A percentile compares a stretch with the other conserved stretches of the same genome.
phyloP scores from a whole-genome alignment of 768 basidiomycete genomes.

The Kwoniella heveanensis region DNA sequence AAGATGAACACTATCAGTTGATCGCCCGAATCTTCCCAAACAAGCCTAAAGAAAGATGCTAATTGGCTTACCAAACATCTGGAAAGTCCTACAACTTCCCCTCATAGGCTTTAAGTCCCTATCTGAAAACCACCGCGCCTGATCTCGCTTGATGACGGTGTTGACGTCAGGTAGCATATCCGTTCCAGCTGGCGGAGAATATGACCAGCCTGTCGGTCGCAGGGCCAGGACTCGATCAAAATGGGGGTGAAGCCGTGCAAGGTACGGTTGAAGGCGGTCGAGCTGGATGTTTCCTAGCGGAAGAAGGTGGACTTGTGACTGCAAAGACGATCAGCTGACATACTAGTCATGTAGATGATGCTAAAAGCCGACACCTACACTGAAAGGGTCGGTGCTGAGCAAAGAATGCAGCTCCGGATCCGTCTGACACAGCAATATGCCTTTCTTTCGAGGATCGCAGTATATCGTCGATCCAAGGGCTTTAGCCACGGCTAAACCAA shows the following conservation, averaged over 20 bases:
- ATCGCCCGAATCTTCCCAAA: too few species aligned
- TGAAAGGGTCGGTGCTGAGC: conserved; percentile 72
- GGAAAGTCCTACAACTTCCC: conserved; percentile 69
- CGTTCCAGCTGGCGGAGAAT: conserved; percentile 66
- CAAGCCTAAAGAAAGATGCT: too few species aligned
- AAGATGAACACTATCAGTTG: too few species aligned
- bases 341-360: neutral
- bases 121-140: conserved; percentile 69
- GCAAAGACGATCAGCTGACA: neutral
- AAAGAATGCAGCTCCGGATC: conserved; percentile 79
- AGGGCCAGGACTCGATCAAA: conserved; percentile 78
- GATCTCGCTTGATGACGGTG: conserved; percentile 68
- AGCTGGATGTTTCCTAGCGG: conserved; percentile 72
- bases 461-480: conserved; percentile 81
- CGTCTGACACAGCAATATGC: conserved; percentile 77
- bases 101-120: conserved; percentile 68
- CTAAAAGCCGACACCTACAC: conserved; percentile 55
- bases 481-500: conserved; percentile 73
- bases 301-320: conserved; percentile 76
- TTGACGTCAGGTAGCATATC: conserved; percentile 68
- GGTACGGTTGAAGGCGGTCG: conserved; percentile 75
- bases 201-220: conserved; percentile 97
- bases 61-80: conserved; percentile 73
- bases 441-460: conserved; percentile 80
- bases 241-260: conserved; percentile 70